These are phyloP conservation scores for Arachis monticola DNA, from an alignment of 331 rosid species.

Conservation along the genomic window DNA sequence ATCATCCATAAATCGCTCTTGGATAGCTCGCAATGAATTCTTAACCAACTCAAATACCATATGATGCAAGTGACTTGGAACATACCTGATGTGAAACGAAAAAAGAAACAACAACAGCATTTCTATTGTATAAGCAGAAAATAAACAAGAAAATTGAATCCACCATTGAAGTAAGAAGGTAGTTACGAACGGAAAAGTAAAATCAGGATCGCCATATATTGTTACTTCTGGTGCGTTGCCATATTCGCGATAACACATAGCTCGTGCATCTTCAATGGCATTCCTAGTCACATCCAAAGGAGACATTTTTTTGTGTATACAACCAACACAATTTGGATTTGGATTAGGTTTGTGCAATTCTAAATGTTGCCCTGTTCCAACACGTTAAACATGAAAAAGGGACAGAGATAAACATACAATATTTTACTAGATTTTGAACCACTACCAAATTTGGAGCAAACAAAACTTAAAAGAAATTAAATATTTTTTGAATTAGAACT, in stretches of 20 bases:
- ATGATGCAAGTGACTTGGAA: slow-evolving; percentile 86
- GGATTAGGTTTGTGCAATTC: slow-evolving; percentile 87
- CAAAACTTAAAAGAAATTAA: no score
- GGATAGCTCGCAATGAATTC: slow-evolving; percentile 89
- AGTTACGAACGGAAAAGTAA: slow-evolving; percentile 81
- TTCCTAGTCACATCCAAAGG: slow-evolving; percentile 61
- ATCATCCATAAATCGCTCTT: slow-evolving; percentile 75
- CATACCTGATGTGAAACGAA: slow-evolving; percentile 61
- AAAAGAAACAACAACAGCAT: slow-evolving; percentile 13
- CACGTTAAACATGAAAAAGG: slow-evolving; percentile 16
- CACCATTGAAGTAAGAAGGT: background rate
- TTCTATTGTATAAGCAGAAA: background rate
- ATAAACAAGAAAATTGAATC: no score
- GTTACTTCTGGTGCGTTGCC: slow-evolving; percentile 73
- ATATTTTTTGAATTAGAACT: background rate
- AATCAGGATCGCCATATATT: slow-evolving; percentile 75
- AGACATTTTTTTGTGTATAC: slow-evolving; percentile 71
- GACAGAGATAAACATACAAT: background rate
- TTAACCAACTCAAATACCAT: slow-evolving; percentile 96
- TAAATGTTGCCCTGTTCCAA: slow-evolving; percentile 72
- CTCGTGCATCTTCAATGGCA: slow-evolving; percentile 77
- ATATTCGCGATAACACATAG: slow-evolving; percentile 69
- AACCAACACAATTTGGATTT: slow-evolving; percentile 68
- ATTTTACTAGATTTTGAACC: slow-evolving; percentile 25
- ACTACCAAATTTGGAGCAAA: no score